Evolutionary conservation across 2,329 filamentous ascomycete species (phyloP).

Genomic region (Delphinella strobiligena): DNA sequence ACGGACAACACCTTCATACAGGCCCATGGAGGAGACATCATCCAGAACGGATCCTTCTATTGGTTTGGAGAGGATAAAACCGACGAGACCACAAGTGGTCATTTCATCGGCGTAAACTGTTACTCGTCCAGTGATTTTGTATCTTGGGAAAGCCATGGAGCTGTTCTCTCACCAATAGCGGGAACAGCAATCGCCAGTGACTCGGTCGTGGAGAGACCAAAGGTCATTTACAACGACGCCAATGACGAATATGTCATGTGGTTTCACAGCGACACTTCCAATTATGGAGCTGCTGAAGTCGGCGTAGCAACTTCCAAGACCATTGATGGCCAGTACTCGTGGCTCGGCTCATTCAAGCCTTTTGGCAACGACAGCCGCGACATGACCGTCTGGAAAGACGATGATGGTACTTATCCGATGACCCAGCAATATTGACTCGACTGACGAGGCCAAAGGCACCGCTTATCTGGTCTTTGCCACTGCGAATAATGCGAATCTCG

Average conservation of each 20-base stretch:
- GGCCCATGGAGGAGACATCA: constrained; percentile 54
- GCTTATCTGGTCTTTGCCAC: constrained; percentile 46
- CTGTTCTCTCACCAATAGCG: constrained; percentile 42
- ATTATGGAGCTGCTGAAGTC: constrained; percentile 52
- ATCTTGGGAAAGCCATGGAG: constrained; percentile 50
- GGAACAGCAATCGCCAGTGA: constrained; percentile 21
- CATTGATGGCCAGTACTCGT: constrained; percentile 50
- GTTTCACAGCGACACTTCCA: constrained; percentile 52
- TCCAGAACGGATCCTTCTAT: constrained; percentile 49
- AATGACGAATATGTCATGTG: constrained; percentile 56
- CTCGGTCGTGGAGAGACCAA: constrained; percentile 54
- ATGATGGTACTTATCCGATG: too few species aligned
- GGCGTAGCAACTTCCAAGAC: constrained; percentile 49
- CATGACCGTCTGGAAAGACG: constrained; percentile 50
- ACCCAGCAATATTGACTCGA: too few species aligned
- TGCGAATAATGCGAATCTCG: constrained; percentile 19
- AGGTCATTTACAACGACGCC: constrained; percentile 55
- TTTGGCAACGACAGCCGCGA: constrained; percentile 43
- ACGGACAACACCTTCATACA: constrained; percentile 44
- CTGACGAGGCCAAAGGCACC: too few species aligned
- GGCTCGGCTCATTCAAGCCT: constrained; percentile 34
- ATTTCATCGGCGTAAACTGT: constrained; percentile 55
- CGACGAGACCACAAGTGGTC: constrained; percentile 33
- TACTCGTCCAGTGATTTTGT: constrained; percentile 52
- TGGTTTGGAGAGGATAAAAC: constrained; percentile 60